A percentile compares a stretch with the other conserved stretches of the same genome.
phyloP scores from a whole-genome alignment of 1,284 basidiomycete species.

The Trichosporon ovoides region DNA sequence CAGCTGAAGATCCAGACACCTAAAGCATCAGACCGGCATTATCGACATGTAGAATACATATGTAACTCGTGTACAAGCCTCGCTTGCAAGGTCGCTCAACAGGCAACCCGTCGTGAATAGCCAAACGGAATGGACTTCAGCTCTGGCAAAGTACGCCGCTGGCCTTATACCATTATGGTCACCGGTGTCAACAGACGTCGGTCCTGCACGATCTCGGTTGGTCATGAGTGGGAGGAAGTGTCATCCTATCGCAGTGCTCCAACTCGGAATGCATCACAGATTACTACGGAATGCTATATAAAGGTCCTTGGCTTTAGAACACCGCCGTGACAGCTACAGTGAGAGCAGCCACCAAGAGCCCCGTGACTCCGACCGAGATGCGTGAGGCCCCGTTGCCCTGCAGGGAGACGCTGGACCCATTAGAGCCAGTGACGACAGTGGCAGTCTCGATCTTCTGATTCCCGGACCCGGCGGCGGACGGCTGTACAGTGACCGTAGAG shows the following conservation, averaged over 20 bases:
- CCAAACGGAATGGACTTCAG: no score
- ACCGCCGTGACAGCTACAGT: neutral
- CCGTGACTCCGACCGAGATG: neutral
- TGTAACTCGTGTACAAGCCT: neutral
- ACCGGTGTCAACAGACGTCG: no score
- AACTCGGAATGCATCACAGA: neutral
- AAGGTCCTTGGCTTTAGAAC: neutral
- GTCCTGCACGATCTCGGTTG: no score
- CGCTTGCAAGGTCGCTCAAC: neutral
- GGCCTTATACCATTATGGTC: no score
- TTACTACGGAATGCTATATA: neutral
- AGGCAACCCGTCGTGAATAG: neutral
- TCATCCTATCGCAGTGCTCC: neutral
- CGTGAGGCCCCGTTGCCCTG: neutral
- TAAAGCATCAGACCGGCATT: neutral
- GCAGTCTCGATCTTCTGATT: neutral
- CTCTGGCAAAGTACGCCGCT: no score
- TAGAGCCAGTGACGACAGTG: neutral
- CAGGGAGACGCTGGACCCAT: neutral
- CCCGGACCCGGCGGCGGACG: neutral
- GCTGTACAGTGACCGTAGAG: neutral
- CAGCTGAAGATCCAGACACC: neutral
- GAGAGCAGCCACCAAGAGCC: neutral
- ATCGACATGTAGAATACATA: neutral
- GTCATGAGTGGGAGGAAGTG: no score